Base-by-base conservation (phyloP, 768 basidiomycete species). In the Xanthoconium purpureum region DNA sequence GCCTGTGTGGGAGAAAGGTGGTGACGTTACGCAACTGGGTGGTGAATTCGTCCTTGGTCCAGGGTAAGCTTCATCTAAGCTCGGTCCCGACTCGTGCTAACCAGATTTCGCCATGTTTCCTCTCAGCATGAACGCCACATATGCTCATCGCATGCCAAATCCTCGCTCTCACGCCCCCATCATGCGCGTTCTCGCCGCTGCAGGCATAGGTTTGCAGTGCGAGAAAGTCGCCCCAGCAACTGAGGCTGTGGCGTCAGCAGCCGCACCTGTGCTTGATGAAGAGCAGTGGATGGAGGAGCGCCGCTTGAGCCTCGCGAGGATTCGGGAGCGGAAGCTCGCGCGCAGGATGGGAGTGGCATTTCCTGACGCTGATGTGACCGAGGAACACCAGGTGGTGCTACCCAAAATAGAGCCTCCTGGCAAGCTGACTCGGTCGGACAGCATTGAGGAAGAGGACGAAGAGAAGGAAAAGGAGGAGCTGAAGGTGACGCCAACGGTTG, bases 11-110 rank as follows among this genome's bases (percentile, higher is more conserved):
- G 87, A 87, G 74, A 83, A 82, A 57, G 88, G 86, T 3, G 92
- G 92, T 0, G 85, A 93, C 63, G 70, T 85, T 42, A 72, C 79
- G 40, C 91, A 95, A 71, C 77, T 96, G 18, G 94, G 94, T 11
- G 95, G 94, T 24, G 95, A 98, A 74, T 95, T 96, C 66, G 80
- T 89, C 28, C 76, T 89, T 15, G 83, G 82, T 14, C 83, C 84
- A 10, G 84, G 82, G 82, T 84, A 58, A 59, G 78, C 66, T 78
- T 29, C 77, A 57, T 77, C 74, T 48, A 15, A 14, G 24, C n/a
- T 39, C 44, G 42, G n/a, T 42, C 47, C 44, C n/a, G 38, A 12
- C 36, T 10, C 15, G 4, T 36, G 18, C 49, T 56, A 32, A 62
- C 18, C 52, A 6, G 58, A 52, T 6, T 48, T 43, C 20, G 30